A percentile compares a stretch with the other conserved stretches of the same genome.
Conservation (phyloP, 2,329 filamentous ascomycete species). For the Lasiodiplodia citricola region DNA sequence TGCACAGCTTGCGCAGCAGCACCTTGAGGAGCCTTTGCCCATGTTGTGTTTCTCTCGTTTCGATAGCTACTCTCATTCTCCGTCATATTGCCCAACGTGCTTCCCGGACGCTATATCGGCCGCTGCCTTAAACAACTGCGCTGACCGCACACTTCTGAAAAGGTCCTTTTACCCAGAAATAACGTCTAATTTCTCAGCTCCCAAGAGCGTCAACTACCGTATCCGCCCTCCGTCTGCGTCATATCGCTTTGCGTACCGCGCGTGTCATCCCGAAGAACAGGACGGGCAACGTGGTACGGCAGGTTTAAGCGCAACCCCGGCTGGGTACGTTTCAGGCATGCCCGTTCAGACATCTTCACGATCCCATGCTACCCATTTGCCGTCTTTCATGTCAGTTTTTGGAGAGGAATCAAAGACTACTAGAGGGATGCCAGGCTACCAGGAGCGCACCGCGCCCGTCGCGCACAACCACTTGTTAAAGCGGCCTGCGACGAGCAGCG, state of each 20-base stretch:
- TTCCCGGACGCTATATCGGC: slow-evolving; percentile 34
- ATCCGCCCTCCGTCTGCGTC: neutral
- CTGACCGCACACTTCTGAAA: slow-evolving; percentile 44
- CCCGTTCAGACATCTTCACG: slow-evolving; percentile 42
- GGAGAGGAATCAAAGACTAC: slow-evolving; percentile 61
- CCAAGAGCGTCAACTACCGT: slow-evolving; percentile 35
- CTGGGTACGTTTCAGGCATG: slow-evolving; percentile 39
- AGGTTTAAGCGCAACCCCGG: neutral
- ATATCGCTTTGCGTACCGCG: neutral
- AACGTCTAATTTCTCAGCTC: slow-evolving; percentile 41
- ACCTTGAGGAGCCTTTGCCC: neutral
- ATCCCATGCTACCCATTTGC: slow-evolving; percentile 57
- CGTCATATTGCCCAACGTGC: slow-evolving; percentile 25
- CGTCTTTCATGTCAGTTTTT: slow-evolving; percentile 78
- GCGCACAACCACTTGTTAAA: slow-evolving; percentile 40
- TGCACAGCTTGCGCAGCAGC: slow-evolving; percentile 21
- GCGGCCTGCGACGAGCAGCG: slow-evolving; percentile 43
- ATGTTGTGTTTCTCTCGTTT: slow-evolving; percentile 13
- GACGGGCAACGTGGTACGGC: slow-evolving; percentile 19
- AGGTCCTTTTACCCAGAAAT: slow-evolving; percentile 41
- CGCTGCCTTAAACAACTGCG: slow-evolving; percentile 34
- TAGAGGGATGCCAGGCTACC: slow-evolving; percentile 55
- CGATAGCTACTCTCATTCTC: slow-evolving; percentile 20
- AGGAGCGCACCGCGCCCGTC: slow-evolving; percentile 31
- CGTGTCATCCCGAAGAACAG: slow-evolving; percentile 8